Conservation (phyloP, 2,329 filamentous ascomycete genomes). For the Pseudogymnoascus sp. region DNA sequence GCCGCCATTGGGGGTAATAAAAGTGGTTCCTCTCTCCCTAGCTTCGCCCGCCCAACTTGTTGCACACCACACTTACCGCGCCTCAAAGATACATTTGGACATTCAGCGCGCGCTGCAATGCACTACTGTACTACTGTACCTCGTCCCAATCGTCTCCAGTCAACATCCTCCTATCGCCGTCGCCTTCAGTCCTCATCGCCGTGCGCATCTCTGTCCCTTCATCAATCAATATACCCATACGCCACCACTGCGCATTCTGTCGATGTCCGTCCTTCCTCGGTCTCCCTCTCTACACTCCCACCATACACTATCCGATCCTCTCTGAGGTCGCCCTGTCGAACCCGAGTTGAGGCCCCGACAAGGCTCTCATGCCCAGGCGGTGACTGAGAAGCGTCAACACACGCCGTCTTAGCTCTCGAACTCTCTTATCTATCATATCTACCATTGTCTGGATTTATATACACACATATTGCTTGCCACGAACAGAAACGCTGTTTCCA, state of each 20-base stretch:
- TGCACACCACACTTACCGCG: neutral
- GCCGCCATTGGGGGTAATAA: neutral
- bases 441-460: neutral
- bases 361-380: neutral
- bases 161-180: neutral
- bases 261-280: neutral
- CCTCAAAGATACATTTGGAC: neutral
- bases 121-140: neutral
- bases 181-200: neutral
- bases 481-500: neutral
- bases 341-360: neutral
- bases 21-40: neutral
- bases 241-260: neutral
- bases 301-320: neutral
- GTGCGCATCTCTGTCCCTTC: neutral
- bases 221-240: neutral
- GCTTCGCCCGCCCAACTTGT: neutral
- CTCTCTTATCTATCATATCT: neutral
- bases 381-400: neutral
- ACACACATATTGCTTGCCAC: neutral
- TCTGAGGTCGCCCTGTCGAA: neutral
- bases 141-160: neutral
- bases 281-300: neutral
- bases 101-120: neutral
- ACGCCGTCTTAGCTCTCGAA: neutral